Evolutionary conservation across 2,329 filamentous ascomycete genomes (phyloP).

Genomic region (Zarea fungicola): DNA sequence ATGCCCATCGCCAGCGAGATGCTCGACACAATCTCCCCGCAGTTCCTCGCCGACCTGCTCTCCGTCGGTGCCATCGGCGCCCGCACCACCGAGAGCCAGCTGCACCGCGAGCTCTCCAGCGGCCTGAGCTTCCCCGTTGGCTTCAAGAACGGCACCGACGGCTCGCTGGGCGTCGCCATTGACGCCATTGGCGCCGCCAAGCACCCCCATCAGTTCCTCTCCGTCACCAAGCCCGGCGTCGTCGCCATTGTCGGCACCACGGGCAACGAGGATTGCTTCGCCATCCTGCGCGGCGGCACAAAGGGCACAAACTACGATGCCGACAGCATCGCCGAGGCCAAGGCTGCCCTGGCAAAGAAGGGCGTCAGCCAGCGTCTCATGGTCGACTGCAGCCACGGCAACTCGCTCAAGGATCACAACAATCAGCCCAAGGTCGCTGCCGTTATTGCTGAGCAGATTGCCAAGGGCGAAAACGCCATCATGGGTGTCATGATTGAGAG

Average conservation of each 20-base stretch:
- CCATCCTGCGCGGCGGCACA: conserved; percentile 87
- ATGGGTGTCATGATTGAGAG: conserved; percentile 99
- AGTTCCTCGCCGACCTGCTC: conserved; percentile 94
- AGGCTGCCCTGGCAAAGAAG: conserved; percentile 70
- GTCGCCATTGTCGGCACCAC: conserved; percentile 90
- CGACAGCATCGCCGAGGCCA: conserved; percentile 76
- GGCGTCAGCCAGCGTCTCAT: conserved; percentile 74
- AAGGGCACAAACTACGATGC: conserved; percentile 92
- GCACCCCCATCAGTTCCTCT: conserved; percentile 93
- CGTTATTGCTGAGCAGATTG: conserved; percentile 76
- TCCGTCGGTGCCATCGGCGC: conserved; percentile 94
- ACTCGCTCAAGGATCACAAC: conserved; percentile 91
- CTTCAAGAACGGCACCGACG: conserved; percentile 99
- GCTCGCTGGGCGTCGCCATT: conserved; percentile 82
- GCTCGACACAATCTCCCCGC: conserved; percentile 97
- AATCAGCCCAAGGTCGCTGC: conserved; percentile 94
- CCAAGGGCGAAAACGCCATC: conserved; percentile 75
- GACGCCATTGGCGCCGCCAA: conserved; percentile 88
- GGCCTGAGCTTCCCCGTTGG: conserved; percentile 96
- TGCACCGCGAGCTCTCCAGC: conserved; percentile 92
- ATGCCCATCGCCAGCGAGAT: conserved; percentile 98
- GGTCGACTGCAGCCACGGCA: conserved; percentile 98
- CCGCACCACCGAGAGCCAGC: conserved; percentile 91
- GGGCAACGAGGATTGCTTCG: conserved; percentile 95
- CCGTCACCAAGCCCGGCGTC: conserved; percentile 94